Evolutionary conservation across 129 eudicot species (phyloP), one percentile per base, ranked within the genome.

Genomic region (Gnaphalium uliginosum): DNA sequence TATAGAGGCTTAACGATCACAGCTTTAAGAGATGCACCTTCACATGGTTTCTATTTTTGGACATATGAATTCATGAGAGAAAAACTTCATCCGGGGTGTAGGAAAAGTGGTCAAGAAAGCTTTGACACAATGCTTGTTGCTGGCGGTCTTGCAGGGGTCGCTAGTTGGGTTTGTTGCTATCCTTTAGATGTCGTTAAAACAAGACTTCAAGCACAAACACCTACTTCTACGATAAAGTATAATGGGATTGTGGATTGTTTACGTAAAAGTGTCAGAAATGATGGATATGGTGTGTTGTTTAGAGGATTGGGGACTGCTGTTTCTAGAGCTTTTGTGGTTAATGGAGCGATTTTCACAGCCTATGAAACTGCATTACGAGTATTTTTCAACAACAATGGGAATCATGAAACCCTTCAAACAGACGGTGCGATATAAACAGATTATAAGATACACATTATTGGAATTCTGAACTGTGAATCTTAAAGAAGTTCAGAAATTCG

Each of bases 91-190:
- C 98, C 96, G 8, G 98, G 98, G 11, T 93, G 98, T 74, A 60
- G 97, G 26, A 84, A 79, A 76, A 81, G 71, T 6, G 97, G 98
- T 50, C 86, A 90, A 68, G 98, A 89, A 77, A 90, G 76, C 75
- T 84, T 78, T 48, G 58, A 77, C 25, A 94, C 98, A 0, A 94
- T 94, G 96, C 91, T 94, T 57, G 41, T 91, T 3, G 93, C 98
- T 0, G 97, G 98, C 11, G 98, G 98, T 0, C 88, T 94, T 24
- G 98, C 96, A 2, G 98, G 98, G 13, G 96, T 89, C 13, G 90
- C 92, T 3, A 94, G 97, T 77, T 94, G 98, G 98, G 75, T 89
- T 17, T 78, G 81, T 60, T 88, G 98, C 80, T 94, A 94, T 53
- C 98, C 98, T 0, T 73, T 94, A 65, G 98, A 94, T 32, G 97